Evolutionary conservation across 345 rosid species (phyloP).

Genomic region (Melaleuca alternifolia): DNA sequence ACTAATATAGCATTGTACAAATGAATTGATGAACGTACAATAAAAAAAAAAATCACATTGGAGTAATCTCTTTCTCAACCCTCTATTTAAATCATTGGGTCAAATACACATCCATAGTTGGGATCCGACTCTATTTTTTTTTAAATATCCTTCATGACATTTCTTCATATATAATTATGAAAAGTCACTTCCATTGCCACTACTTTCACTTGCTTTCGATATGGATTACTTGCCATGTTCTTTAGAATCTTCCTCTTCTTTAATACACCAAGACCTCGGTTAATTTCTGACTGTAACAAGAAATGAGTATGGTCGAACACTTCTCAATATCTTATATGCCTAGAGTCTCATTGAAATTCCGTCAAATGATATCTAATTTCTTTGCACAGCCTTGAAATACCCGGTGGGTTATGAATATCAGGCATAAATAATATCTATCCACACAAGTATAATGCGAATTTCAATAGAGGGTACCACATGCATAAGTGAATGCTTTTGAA

Average conservation of each 20-base stretch:
- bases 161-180: background rate
- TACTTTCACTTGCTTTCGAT: background rate
- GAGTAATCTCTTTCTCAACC: background rate
- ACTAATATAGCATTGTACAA: background rate
- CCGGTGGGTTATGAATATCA: background rate
- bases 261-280: background rate
- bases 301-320: background rate
- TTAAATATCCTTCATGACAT: background rate
- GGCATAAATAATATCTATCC: background rate
- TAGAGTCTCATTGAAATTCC: background rate
- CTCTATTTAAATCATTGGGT: background rate
- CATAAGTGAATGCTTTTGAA: background rate
- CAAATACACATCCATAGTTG: background rate
- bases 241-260: background rate
- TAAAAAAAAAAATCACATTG: background rate
- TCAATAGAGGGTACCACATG: background rate
- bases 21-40: background rate
- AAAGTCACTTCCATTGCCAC: background rate
- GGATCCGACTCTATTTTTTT: background rate
- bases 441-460: background rate
- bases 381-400: background rate
- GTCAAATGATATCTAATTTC: background rate
- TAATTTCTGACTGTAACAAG: background rate
- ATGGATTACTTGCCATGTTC: accelerated
- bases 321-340: background rate